phyloP scores from a whole-genome alignment of 192 early-diverging fungal species.

The Ambispora gerdemannii region DNA sequence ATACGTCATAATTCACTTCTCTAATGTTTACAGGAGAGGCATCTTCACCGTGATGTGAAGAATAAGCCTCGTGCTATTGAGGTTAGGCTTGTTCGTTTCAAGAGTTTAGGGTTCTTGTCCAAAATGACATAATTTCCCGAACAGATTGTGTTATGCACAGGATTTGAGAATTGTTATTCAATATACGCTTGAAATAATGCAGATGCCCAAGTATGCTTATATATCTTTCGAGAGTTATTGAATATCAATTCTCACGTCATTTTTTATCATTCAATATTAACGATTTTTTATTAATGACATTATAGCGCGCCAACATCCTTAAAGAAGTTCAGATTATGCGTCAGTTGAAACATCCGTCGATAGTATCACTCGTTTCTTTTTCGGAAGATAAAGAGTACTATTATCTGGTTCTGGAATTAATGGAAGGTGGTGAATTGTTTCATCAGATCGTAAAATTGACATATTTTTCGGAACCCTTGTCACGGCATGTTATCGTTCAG shows the following conservation, averaged over 20 bases:
- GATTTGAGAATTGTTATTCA: neutral
- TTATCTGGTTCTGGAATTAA: slow-evolving; percentile 77
- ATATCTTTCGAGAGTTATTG: too few species aligned
- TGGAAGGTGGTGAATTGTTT: slow-evolving; percentile 88
- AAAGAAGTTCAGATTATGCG: slow-evolving; percentile 88
- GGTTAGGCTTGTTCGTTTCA: slow-evolving; percentile 34
- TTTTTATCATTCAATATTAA: neutral
- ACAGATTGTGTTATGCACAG: neutral
- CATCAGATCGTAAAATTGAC: slow-evolving; percentile 80
- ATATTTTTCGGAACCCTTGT: slow-evolving; percentile 73
- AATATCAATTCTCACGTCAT: slow-evolving; percentile 5
- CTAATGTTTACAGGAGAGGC: slow-evolving; percentile 43
- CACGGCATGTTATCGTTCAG: slow-evolving; percentile 82
- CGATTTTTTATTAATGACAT: neutral
- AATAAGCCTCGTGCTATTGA: slow-evolving; percentile 46
- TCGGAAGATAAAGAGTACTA: slow-evolving; percentile 74
- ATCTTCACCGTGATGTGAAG: slow-evolving; percentile 50
- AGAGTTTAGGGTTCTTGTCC: neutral
- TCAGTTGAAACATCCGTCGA: slow-evolving; percentile 69
- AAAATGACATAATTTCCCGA: neutral
- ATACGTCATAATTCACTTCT: too few species aligned
- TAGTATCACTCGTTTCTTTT: slow-evolving; percentile 74
- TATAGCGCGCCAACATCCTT: slow-evolving; percentile 73
- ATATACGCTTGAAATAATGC: too few species aligned
- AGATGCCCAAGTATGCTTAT: too few species aligned